Base-by-base conservation (phyloP, 1,284 basidiomycete species). In the Cutaneotrichosporon cutaneum region DNA sequence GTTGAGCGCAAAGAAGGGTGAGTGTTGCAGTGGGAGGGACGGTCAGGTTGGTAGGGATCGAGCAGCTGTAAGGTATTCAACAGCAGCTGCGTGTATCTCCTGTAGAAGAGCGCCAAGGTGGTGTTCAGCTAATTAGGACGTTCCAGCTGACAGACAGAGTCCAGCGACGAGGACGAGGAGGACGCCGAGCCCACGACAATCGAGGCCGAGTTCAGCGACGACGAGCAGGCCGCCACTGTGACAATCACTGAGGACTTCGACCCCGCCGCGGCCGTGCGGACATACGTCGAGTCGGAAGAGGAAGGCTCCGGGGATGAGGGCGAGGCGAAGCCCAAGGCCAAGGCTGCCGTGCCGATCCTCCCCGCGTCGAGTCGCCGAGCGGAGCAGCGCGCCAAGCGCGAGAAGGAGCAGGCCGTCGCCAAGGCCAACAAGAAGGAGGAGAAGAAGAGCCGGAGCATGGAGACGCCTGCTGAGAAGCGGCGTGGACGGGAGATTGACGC, bases 201-300 rank as follows among this genome's bases (percentile, higher is more conserved):
- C 39, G 75, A 77, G 62, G 71, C 68, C 14, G 75, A 76, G 52
- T 80, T 72, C 65, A 74, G 72, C 22, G 78, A 80, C 65, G 78
- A 75, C 32, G 77, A 80, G 42, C 75, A 78, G 61, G 64, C 74
- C 32, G 80, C 79, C 1, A 76, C 76, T 0, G 78, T 81, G 11
- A 80, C 78, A 22, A 79, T 81, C 59, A 71, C 69, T 6, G 78
- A 81, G 52, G 78, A 80, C 60, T 80, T 80, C 58, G 77, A 78
- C 55, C 73, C 74, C 9, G 58, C 70, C 0, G n/a, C 55, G 0
- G 42, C 50, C 9, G 32, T 18, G 2, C 30, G 35, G 53, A 53
- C 39, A 21, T 36, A 35, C n/a, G 51, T 30, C 2, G 45, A 32
- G n/a, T 53, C 54, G 5, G 42, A 68, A n/a, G 61, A 67, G 24